Base-by-base conservation (phyloP, 2,329 filamentous ascomycete genomes). In the Didymella segeticola region DNA sequence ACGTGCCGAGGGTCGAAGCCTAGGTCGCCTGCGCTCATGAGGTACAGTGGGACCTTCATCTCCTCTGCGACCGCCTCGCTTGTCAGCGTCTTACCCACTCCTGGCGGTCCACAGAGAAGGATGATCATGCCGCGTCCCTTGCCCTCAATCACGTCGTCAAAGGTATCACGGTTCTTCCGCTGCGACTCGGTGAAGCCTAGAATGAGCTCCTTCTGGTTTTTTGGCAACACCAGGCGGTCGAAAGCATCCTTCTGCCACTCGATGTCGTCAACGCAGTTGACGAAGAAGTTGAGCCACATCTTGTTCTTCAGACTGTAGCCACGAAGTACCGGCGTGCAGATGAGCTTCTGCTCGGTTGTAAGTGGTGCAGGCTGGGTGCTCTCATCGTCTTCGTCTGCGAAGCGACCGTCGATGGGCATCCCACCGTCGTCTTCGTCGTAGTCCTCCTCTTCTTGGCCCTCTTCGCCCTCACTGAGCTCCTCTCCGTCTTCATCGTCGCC, bases 261-360 rank as follows among this genome's bases (percentile, higher is more conserved):
- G 58, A 96, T 93, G 4, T 95, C 89, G 34, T 84, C 83, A 57
- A 96, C 82, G 1, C 86, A 85, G 0, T 89, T 90, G 20, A 96
- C 86, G 1, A 86, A 87, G 66, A 96, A 91, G 71, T 96, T 90
- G 1, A 96, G 83, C 92, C 92, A 96, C 19, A 91, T 80, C 77
- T 96, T 96, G 75, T 96, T 91, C 4, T 85, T 86, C 70, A 96
- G 93, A 1, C 90, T 86, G 65, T 96, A 96, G 0, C 91, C 92
- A 6, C 93, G 82, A 0, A 96, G 89, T 0, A 95, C 85, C 0
- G 91, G 88, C 4, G 89, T 91, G 8, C 90, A 87, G 48, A 93
- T 87, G 3, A 96, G 79, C 31, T 93, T 88, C 60, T 96, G 89
- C 55, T 95, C 89, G 26, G 92, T 87, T 0, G 83, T 89, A 67